Percentiles rank a stretch among this genome's conserved stretches.
Evolutionary conservation across 2,329 filamentous ascomycete genomes (phyloP).

Genomic region (Alternaria triticimaculans): DNA sequence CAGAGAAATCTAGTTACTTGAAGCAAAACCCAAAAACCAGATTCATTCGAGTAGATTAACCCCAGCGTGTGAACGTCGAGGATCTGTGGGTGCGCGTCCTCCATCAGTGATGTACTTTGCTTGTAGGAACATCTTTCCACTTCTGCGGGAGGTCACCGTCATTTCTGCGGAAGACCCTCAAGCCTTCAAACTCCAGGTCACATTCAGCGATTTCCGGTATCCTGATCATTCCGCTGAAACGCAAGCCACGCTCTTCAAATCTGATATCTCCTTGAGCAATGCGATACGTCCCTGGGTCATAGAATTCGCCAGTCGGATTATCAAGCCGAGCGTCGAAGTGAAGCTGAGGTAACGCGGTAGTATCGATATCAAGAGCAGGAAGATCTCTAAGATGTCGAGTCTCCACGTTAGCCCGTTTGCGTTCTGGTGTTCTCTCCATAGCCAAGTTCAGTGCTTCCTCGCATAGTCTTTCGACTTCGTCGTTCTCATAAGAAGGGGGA

Average conservation of each 20-base stretch:
- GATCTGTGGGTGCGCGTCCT: not conserved
- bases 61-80: not conserved
- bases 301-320: not conserved
- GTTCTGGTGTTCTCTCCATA: not conserved
- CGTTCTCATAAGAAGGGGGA: accelerated
- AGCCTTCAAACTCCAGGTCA: not conserved
- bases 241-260: not conserved
- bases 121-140: not conserved
- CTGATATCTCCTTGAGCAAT: not conserved
- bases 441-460: not conserved
- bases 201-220: not conserved
- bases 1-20: not conserved
- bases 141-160: not conserved
- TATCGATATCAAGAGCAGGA: not conserved
- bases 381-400: not conserved
- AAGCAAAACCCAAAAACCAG: not conserved
- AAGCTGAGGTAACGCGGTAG: not conserved
- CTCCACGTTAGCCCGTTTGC: accelerated
- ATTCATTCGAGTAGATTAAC: not conserved
- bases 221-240: not conserved
- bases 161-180: accelerated
- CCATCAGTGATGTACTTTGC: not conserved
- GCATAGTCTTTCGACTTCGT: not conserved
- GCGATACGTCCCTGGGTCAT: not conserved
- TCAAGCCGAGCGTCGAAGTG: not conserved